Evolutionary conservation across 1,284 basidiomycete species (phyloP), one percentile per base, ranked within the genome.

Genomic region (Ustilago esculenta): DNA sequence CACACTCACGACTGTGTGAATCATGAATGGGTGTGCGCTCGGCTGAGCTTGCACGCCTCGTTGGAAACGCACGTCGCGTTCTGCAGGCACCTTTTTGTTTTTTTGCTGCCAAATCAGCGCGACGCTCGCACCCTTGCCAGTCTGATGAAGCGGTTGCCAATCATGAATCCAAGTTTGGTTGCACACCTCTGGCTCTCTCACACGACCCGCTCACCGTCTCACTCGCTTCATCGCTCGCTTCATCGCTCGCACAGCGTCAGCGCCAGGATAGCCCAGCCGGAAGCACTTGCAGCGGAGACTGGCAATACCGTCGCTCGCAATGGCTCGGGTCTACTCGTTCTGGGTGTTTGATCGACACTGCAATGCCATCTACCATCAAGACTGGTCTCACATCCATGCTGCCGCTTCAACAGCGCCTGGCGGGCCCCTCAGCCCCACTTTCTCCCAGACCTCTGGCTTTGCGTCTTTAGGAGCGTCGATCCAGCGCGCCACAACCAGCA

Each of bases 291-390:
- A n/a, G n/a, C n/a, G n/a, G n/a, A 24, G 23, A 15, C 9, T n/a
- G 23, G 21, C 23, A 17, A n/a, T n/a, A n/a, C n/a, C n/a, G n/a
- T n/a, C n/a, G n/a, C n/a, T n/a, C n/a, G n/a, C n/a, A n/a, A n/a
- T n/a, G 14, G 21, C 24, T 21, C 57, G 77, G 70, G 77, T 73
- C 25, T 76, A 76, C 39, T 79, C 79, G 10, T 57, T 81, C 20
- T 81, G 78, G 78, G 68, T 81, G 44, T 81, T 80, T 63, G 79
- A 81, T 41, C 67, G 77, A 15, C 70, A 77, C 45, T 81, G 79
- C 58, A 65, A 77, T 10, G 66, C 72, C 29, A 68, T 81, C 47
- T 81, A 77, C 47, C 73, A 80, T 40, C 74, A 79, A 52, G 79
- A 81, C 48, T 81, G 79, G 78, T 74, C 79, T 21, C 73, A 74